A percentile compares a stretch with the other conserved stretches of the same genome.
phyloP scores from a whole-genome alignment of 2,329 filamentous ascomycete species.

The Trichoderma sp. region DNA sequence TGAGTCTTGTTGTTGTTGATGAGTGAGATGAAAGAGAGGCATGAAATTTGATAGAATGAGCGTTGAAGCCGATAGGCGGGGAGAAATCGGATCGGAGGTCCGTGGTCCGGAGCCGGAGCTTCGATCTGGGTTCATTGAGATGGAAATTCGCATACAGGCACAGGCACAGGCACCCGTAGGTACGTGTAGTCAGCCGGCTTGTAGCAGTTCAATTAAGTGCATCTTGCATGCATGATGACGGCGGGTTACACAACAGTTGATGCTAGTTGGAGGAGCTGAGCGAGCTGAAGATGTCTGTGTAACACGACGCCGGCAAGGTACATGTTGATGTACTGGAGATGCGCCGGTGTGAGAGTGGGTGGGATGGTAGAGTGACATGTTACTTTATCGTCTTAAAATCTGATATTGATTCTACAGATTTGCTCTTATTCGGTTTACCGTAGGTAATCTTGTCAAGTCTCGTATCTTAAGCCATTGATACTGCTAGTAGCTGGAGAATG shows the following conservation, averaged over 20 bases:
- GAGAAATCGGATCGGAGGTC: slow-evolving; percentile 20
- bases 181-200: not conserved
- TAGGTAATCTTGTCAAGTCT: not conserved
- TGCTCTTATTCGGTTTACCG: no score
- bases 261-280: not conserved
- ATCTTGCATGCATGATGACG: slow-evolving; percentile 5
- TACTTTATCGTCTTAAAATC: no score
- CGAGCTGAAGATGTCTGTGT: not conserved
- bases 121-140: not conserved
- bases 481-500: not conserved
- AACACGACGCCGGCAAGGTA: not conserved
- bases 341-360: not conserved
- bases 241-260: not conserved
- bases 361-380: not conserved
- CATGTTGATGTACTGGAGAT: not conserved
- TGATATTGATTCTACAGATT: no score
- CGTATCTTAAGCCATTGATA: not conserved
- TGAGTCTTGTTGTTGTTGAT: not conserved
- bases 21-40: not conserved
- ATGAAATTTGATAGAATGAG: not conserved
- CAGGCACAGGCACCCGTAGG: not conserved
- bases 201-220: not conserved
- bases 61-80: slow-evolving; percentile 7
- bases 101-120: slow-evolving; percentile 20
- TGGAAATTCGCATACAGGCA: not conserved